Conservation (phyloP, 1,139 yeast species). For the Suhomyces terraborum region DNA sequence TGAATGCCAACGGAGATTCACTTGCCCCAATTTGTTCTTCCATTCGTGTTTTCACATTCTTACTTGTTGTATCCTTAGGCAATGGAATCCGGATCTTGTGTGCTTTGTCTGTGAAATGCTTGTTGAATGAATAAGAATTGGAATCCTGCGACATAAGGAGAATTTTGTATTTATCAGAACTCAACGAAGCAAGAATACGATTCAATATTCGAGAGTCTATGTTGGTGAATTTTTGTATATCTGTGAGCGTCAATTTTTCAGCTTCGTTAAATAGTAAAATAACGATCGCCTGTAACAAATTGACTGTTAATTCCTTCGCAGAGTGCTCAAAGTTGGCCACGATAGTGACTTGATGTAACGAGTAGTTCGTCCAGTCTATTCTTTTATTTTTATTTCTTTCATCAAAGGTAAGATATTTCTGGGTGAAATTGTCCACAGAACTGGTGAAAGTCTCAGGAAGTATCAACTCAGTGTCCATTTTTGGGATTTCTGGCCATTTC, state of each 20-base stretch:
- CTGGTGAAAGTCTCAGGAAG: conserved; percentile 15
- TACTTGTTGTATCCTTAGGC: conserved; percentile 23
- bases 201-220: conserved; percentile 30
- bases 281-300: conserved; percentile 42
- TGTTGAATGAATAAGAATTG: conserved; percentile 27
- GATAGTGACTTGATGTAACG: conserved; percentile 37
- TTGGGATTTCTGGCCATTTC: conserved; percentile 48
- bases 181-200: conserved; percentile 33
- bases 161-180: conserved; percentile 33
- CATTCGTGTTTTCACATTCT: background rate
- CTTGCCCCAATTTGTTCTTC: background rate
- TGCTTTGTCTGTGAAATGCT: conserved; percentile 32
- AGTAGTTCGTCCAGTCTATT: conserved; percentile 29
- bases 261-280: conserved; percentile 32
- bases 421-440: conserved; percentile 16
- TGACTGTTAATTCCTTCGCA: conserved; percentile 36
- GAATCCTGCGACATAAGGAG: conserved; percentile 17
- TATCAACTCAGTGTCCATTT: conserved; percentile 21
- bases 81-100: conserved; percentile 36
- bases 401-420: conserved; percentile 15
- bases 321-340: conserved; percentile 33
- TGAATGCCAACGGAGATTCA: conserved; percentile 15
- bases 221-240: conserved; percentile 26
- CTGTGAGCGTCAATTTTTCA: conserved; percentile 21
- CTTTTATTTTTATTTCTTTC: conserved; percentile 19